phyloP scores from a whole-genome alignment of 2,329 filamentous ascomycete genomes.

The Colletotrichum spinosum region DNA sequence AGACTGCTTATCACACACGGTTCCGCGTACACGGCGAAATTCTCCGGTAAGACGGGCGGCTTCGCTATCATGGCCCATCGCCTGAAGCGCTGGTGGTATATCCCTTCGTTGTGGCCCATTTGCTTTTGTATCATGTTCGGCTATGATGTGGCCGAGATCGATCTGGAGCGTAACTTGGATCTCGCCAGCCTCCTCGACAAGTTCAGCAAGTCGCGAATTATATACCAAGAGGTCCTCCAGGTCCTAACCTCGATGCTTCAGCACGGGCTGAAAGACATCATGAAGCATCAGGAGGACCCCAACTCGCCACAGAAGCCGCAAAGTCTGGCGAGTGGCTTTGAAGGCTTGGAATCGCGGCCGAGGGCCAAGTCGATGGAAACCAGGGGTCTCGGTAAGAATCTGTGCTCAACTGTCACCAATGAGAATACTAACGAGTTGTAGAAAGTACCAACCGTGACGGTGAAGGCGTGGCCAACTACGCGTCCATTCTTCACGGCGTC shows the following conservation, averaged over 20 bases:
- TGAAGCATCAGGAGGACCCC: slow-evolving; percentile 70
- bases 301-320: slow-evolving; percentile 58
- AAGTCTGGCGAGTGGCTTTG: slow-evolving; percentile 38
- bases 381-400: slow-evolving; percentile 66
- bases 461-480: slow-evolving; percentile 63
- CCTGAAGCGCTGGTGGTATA: slow-evolving; percentile 89
- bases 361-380: slow-evolving; percentile 74
- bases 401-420: too few species aligned
- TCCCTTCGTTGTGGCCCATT: slow-evolving; percentile 85
- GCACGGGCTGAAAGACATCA: slow-evolving; percentile 79
- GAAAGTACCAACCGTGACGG: slow-evolving; percentile 56
- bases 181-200: slow-evolving; percentile 78
- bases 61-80: slow-evolving; percentile 87
- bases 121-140: slow-evolving; percentile 92
- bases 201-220: slow-evolving; percentile 76
- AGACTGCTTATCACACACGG: slow-evolving; percentile 88
- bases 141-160: slow-evolving; percentile 79
- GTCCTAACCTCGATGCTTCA: slow-evolving; percentile 90
- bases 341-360: slow-evolving; percentile 49
- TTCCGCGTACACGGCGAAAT: slow-evolving; percentile 84
- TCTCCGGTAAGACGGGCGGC: slow-evolving; percentile 84
- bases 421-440: slow-evolving; percentile 41
- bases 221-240: slow-evolving; percentile 81
- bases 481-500: slow-evolving; percentile 78
- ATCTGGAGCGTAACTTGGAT: slow-evolving; percentile 80